Percentiles rank a stretch among this genome's conserved stretches.
Conservation (phyloP, 1,284 basidiomycete genomes). For the Rhodotorula sp. region DNA sequence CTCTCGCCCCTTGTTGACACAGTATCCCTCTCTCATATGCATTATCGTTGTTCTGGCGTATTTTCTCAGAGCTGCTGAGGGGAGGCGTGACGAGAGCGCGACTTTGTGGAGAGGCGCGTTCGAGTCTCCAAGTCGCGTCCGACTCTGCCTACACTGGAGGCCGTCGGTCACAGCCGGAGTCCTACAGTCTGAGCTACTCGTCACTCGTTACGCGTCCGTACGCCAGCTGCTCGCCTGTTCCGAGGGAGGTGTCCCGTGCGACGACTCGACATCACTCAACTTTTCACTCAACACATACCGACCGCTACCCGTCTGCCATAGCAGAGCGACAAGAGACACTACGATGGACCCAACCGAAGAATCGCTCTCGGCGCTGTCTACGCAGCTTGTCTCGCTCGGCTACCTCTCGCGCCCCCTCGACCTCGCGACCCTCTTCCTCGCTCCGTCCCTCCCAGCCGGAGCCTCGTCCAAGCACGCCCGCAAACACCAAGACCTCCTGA, state of each 20-base stretch:
- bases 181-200: too few relatives aligned
- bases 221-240: too few relatives aligned
- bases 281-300: neutral
- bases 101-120: too few relatives aligned
- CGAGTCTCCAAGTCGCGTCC: too few relatives aligned
- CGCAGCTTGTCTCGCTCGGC: constrained; percentile 28
- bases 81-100: too few relatives aligned
- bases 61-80: too few relatives aligned
- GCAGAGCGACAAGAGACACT: neutral
- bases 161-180: too few relatives aligned
- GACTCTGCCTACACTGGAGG: too few relatives aligned
- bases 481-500: constrained; percentile 19
- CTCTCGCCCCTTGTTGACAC: neutral
- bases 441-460: constrained; percentile 3
- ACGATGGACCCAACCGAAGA: constrained; percentile 1
- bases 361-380: constrained; percentile 25
- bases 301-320: neutral
- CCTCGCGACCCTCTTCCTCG: constrained; percentile 18
- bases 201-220: too few relatives aligned
- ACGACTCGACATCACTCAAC: neutral
- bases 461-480: constrained; percentile 15
- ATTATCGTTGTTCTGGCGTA: too few relatives aligned
- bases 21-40: neutral
- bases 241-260: too few relatives aligned
- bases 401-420: constrained; percentile 30